phyloP scores from a whole-genome alignment of 129 eudicot species.

The Centrapalus pauciflorus region DNA sequence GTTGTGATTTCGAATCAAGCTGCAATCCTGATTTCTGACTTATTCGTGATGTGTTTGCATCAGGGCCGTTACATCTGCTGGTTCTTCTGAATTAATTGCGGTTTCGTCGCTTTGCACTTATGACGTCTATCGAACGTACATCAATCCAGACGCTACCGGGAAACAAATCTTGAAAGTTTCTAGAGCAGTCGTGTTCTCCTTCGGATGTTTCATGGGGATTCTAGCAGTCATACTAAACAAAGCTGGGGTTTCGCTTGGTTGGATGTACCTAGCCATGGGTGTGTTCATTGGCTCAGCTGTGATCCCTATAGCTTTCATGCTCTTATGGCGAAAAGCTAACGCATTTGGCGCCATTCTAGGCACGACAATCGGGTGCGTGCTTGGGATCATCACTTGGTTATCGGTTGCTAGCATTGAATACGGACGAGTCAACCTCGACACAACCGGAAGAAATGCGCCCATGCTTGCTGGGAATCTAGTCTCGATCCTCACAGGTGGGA shows the following conservation, averaged over 20 bases:
- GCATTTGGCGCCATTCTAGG: conserved; percentile 84
- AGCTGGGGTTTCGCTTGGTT: conserved; percentile 83
- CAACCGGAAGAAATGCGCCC: conserved; percentile 96
- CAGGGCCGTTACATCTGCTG: conserved; percentile 99
- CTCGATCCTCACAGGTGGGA: conserved; percentile 80
- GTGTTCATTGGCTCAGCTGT: conserved; percentile 96
- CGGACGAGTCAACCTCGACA: conserved; percentile 78
- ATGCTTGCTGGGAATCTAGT: conserved; percentile 97
- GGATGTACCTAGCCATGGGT: conserved; percentile 99
- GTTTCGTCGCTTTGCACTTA: conserved; percentile 96
- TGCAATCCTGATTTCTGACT: not conserved
- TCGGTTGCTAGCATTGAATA: conserved; percentile 72
- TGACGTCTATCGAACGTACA: conserved; percentile 90
- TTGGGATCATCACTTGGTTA: conserved; percentile 76
- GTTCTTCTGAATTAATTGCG: conserved; percentile 91
- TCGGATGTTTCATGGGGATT: conserved; percentile 93
- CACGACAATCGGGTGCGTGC: conserved; percentile 53
- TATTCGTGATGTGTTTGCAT: not conserved
- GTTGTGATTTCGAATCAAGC: too few relatives aligned
- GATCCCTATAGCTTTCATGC: conserved; percentile 92
- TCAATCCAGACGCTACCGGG: conserved; percentile 87
- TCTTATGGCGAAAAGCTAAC: conserved; percentile 88
- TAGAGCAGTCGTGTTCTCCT: conserved; percentile 59
- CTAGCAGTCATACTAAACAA: conserved; percentile 88
- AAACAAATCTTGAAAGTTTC: conserved; percentile 89